phyloP scores from a whole-genome alignment of 2,329 filamentous ascomycete genomes.

The Fusarium secorum region DNA sequence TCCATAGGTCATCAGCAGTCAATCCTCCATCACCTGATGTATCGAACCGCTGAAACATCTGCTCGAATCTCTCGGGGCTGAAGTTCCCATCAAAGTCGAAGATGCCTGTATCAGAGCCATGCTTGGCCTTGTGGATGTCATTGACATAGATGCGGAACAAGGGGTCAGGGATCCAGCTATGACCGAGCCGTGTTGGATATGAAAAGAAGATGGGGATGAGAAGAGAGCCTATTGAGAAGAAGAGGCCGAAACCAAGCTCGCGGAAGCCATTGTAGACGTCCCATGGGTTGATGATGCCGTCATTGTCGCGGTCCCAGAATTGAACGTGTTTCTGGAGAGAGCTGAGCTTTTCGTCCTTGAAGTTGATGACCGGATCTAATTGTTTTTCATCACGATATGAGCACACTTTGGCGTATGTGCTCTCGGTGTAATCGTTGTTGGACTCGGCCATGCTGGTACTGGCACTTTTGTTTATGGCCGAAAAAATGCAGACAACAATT shows the following conservation, averaged over 20 bases:
- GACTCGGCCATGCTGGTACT: neutral
- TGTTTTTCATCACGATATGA: neutral
- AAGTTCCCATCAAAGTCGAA: conserved; percentile 60
- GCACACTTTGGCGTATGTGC: neutral
- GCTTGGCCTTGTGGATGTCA: conserved; percentile 54
- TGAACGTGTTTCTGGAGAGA: conserved; percentile 50
- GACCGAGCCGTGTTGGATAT: conserved; percentile 50
- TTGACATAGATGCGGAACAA: conserved; percentile 50
- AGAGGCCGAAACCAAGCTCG: conserved; percentile 50
- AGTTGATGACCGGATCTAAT: accelerated
- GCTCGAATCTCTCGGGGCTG: conserved; percentile 57
- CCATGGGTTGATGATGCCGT: conserved; percentile 50
- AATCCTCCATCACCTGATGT: conserved; percentile 47
- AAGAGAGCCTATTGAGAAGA: conserved; percentile 51
- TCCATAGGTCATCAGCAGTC: conserved; percentile 47
- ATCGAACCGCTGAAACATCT: conserved; percentile 58
- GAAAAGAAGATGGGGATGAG: conserved; percentile 56
- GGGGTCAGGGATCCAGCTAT: conserved; percentile 50
- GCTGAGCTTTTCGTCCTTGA: neutral
- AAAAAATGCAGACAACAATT: neutral
- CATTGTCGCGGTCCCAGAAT: conserved; percentile 53
- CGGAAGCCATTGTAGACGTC: conserved; percentile 53
- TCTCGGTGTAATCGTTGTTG: neutral
- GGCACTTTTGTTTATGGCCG: neutral
- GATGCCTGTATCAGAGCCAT: conserved; percentile 55